Percentiles rank a stretch among this genome's conserved stretches.
Evolutionary conservation across 2,329 filamentous ascomycete species (phyloP).

Genomic region (Ceratocystis cacaofunesta): DNA sequence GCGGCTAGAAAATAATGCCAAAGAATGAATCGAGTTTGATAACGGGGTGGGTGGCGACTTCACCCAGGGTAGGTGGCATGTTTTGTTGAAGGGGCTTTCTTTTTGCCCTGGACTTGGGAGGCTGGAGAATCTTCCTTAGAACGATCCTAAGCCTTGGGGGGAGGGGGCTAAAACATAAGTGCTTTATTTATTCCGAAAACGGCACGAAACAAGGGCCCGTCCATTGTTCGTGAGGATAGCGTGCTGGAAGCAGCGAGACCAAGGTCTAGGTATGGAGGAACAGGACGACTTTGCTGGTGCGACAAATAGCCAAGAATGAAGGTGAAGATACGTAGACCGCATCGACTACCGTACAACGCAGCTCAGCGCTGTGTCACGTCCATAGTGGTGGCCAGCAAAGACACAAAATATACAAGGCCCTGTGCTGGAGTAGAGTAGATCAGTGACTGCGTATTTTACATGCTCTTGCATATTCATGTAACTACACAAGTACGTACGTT

Average conservation of each 20-base stretch:
- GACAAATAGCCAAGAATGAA: too few species aligned
- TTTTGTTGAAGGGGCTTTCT: too few species aligned
- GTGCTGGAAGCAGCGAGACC: neutral
- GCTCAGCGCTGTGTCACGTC: neutral
- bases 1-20: neutral
- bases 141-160: neutral
- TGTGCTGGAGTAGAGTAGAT: neutral
- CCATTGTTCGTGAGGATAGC: neutral
- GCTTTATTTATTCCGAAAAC: constrained; percentile 1
- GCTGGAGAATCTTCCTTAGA: neutral
- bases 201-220: neutral
- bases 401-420: neutral
- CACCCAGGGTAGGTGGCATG: too few species aligned
- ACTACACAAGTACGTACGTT: too few species aligned
- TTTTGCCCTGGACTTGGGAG: too few species aligned
- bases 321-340: too few species aligned
- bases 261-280: neutral
- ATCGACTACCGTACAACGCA: too few species aligned
- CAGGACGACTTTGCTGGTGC: neutral
- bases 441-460: neutral
- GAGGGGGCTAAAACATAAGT: neutral
- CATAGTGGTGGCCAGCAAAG: neutral
- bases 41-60: too few species aligned
- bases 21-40: too few species aligned
- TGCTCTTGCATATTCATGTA: neutral